Percentiles rank a stretch among this genome's conserved stretches.
Evolutionary conservation across 495 filamentous ascomycete genomes (phyloP).

Genomic region (Penicillium paxilli): DNA sequence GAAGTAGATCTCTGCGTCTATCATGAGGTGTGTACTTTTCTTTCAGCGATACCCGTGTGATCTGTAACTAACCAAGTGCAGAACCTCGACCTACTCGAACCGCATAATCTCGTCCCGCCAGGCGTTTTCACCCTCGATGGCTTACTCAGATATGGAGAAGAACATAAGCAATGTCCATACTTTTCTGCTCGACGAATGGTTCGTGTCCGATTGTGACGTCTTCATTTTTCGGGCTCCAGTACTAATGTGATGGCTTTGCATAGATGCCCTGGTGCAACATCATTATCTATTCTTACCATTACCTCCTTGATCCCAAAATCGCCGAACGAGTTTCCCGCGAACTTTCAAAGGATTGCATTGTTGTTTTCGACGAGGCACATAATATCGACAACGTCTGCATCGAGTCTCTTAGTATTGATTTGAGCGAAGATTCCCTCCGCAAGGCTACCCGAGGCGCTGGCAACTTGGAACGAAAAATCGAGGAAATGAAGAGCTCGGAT

Average conservation of each 20-base stretch:
- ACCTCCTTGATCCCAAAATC: slow-evolving; percentile 96
- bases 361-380: slow-evolving; percentile 98
- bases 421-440: slow-evolving; percentile 89
- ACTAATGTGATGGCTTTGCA: slow-evolving; percentile 11
- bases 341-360: slow-evolving; percentile 95
- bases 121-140: slow-evolving; percentile 97
- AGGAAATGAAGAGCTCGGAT: slow-evolving; percentile 89
- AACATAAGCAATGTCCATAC: slow-evolving; percentile 96
- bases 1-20: slow-evolving; percentile 93
- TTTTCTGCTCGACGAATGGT: slow-evolving; percentile 95
- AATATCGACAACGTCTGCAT: slow-evolving; percentile 99
- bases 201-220: slow-evolving; percentile 3
- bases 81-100: slow-evolving; percentile 93
- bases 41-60: neutral
- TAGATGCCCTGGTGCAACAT: slow-evolving; percentile 98
- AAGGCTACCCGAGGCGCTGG: slow-evolving; percentile 86
- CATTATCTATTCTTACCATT: slow-evolving; percentile 99
- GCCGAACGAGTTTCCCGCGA: slow-evolving; percentile 95
- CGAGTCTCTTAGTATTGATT: slow-evolving; percentile 92
- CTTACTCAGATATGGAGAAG: slow-evolving; percentile 81
- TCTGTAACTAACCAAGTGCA: slow-evolving; percentile 34
- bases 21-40: slow-evolving; percentile 67
- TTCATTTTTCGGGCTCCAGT: neutral
- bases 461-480: slow-evolving; percentile 86
- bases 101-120: slow-evolving; percentile 87